These are phyloP conservation scores for Fusarium pseudograminearum DNA, from an alignment of 2,329 filamentous ascomycete genomes.

Conservation along the genomic window DNA sequence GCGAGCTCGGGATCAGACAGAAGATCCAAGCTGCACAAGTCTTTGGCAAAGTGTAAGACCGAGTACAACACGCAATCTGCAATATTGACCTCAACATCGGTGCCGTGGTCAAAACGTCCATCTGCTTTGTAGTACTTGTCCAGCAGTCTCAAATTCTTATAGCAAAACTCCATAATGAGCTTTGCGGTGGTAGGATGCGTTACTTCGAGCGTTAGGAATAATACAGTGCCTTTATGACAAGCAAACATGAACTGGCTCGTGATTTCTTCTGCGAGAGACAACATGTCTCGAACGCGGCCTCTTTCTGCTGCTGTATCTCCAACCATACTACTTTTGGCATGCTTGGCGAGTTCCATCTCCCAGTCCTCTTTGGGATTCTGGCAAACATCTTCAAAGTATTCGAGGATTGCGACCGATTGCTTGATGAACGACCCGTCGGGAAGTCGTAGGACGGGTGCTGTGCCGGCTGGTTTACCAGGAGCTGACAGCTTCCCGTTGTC, in stretches of 20 bases:
- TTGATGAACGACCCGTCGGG: constrained; percentile 38
- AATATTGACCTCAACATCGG: neutral
- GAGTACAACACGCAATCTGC: constrained; percentile 40
- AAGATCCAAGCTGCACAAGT: constrained; percentile 21
- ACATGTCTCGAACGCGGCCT: constrained; percentile 22
- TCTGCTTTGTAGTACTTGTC: constrained; percentile 27
- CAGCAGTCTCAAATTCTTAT: constrained; percentile 20
- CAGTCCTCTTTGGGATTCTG: constrained; percentile 12
- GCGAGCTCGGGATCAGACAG: constrained; percentile 6
- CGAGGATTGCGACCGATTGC: constrained; percentile 33
- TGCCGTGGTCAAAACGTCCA: fast-evolving
- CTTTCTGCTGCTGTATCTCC: constrained; percentile 17
- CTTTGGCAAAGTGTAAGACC: constrained; percentile 30
- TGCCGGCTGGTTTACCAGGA: constrained; percentile 28
- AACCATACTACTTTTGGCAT: neutral
- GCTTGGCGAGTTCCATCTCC: constrained; percentile 13
- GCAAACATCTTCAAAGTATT: constrained; percentile 39
- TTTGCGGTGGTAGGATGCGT: constrained; percentile 4
- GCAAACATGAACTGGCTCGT: constrained; percentile 25
- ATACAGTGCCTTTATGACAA: constrained; percentile 28
- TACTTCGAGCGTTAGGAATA: constrained; percentile 15
- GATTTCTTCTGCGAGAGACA: constrained; percentile 33
- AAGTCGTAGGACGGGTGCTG: constrained; percentile 23
- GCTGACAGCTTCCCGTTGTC: neutral
- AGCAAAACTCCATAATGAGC: constrained; percentile 13